Evolutionary conservation across 768 basidiomycete species (phyloP), one percentile per base, ranked within the genome.

Genomic region (Tricholomella constricta): DNA sequence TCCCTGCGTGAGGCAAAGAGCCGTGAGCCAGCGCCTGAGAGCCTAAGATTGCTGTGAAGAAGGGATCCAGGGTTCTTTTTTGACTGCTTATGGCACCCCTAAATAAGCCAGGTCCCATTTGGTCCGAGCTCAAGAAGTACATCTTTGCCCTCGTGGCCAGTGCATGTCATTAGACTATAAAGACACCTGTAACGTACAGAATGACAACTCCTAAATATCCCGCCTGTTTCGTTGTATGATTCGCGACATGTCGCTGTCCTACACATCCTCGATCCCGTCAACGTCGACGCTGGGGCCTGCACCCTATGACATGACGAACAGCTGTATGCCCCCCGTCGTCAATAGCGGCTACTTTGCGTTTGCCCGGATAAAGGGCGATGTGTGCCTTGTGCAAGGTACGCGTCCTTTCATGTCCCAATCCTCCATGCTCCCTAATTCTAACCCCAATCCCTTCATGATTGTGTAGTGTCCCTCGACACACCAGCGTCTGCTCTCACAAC

Each of bases 301-400:
- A 14, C 7, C 45, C 17, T 15, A 41, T 43, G 36, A 53, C 42
- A 55, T 52, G 42, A 31, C 45, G n/a, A 19, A 34, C 34, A 29
- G 37, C n/a, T 52, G 37, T 38, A 23, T 51, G 62, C 58, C 63
- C 3, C 88, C 83, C 19, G 56, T 56, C 48, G 50, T 67, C 41
- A 67, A 58, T 17, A 65, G 62, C 15, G 71, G 70, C 19, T 71
- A 70, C 46, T 87, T 81, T 82, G 77, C 81, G 71, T 75, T 79
- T 73, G 68, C 83, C 72, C 65, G 85, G 76, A 55, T 84, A 69
- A 64, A 77, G 69, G 66, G 84, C 73, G 66, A 80, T 76, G 67
- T 77, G 75, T 65, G 72, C 66, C 69, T 83, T 61, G 66, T 93
- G 80, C 91, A 83, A 82, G 72, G 84, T 81, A 55, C 78, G 91